Evolutionary conservation across 78 protist genomes (phyloP), one percentile per base, ranked within the genome.

Genomic region (Dictyostelium intermedium): DNA sequence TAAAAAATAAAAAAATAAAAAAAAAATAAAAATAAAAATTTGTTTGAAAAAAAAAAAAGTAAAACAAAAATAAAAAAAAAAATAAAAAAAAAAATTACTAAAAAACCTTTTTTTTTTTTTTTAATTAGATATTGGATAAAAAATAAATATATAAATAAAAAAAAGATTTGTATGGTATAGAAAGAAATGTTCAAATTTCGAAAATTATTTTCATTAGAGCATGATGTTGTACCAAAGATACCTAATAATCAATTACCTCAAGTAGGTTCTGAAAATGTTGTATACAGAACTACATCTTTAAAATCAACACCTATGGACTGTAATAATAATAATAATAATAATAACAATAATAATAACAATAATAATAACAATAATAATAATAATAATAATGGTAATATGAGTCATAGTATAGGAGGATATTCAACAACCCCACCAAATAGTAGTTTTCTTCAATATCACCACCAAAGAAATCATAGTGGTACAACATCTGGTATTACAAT

Each of bases 201-300:
- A 63, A 80, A 30, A 66, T 9, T 80, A 34, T 89, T 89, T 66
- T 79, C 86, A 63, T 79, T 89, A 69, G 94, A 89, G 35, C 87
- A 89, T 89, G 94, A 89, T 70, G 60, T 89, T 43, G n/a, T 81
- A 23, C 94, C 94, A 23, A 37, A 41, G 37, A 89, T 89, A 30
- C 85, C 94, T 18, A 20, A 20, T 20, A 84, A 79, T 45, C 94
- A 89, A 69, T 69, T 89, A 11, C 87, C 94, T 14, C 92, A 80
- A 9, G 50, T 16, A 2, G 84, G 41, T 10, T 41, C 56, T 20
- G 79, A 72, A 16, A 9, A 30, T 30, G 37, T 72, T 11, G 39
- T 35, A 16, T 34, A 72, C 20, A 72, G 79, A 34, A 23, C 74
- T 11, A 66, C 74, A 66, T 3, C 79, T 32, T 32, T 18, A 32